A percentile compares a stretch with the other conserved stretches of the same genome.
phyloP scores from a whole-genome alignment of 305 asterid genomes.

The Fraxinus dipetala region DNA sequence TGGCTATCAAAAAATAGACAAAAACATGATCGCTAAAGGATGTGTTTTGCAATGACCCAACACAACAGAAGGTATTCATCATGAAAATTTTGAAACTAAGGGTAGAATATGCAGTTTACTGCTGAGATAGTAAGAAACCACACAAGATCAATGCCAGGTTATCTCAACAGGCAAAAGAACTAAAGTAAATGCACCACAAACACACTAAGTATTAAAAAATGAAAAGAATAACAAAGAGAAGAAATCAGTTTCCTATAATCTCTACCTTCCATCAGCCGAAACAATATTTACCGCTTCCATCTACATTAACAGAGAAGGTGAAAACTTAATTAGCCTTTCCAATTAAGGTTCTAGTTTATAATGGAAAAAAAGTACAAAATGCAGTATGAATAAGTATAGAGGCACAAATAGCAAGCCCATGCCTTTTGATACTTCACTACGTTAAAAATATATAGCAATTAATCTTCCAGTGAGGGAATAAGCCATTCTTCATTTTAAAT shows the following conservation, averaged over 20 bases:
- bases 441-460: neutral
- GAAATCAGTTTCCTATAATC: neutral
- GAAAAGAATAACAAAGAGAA: neutral
- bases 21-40: neutral
- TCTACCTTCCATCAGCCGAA: neutral
- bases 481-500: conserved; percentile 14
- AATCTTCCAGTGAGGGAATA: conserved; percentile 1
- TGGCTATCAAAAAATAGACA: neutral
- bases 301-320: neutral
- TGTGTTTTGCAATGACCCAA: neutral
- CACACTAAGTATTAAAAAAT: neutral
- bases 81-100: neutral
- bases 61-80: neutral
- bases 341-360: neutral
- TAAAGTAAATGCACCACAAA: neutral
- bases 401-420: neutral
- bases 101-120: neutral
- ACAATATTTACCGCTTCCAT: neutral
- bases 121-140: neutral
- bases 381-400: neutral
- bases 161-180: neutral
- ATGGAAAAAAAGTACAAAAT: neutral
- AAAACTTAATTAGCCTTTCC: neutral
- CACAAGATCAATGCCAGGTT: neutral
- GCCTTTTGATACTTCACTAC: conserved; percentile 7